Evolutionary conservation across 768 basidiomycete species (phyloP), one percentile per base, ranked within the genome.

Genomic region (Ramaria sp.): DNA sequence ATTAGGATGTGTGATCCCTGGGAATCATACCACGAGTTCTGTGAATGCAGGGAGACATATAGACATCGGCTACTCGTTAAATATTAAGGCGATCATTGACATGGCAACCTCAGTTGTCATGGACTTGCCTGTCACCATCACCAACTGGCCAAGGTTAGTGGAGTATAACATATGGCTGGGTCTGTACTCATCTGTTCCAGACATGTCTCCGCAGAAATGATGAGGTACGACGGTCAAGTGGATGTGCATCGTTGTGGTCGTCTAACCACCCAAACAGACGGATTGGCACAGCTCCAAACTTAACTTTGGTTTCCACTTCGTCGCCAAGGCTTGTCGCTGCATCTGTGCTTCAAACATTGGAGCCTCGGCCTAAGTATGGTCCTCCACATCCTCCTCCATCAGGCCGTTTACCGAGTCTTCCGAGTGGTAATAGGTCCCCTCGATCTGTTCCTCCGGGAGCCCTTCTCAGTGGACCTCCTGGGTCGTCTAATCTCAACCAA

Each of bases 101-200:
- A 77, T 78, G 4, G 80, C 80, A 5, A 70, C 77, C 47, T 78
- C 79, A 32, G 62, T 90, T 13, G 70, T 75, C 18, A 78, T 89
- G 73, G 85, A 88, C 27, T 68, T 92, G 25, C 88, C 88, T 16
- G 76, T 91, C 16, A 81, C 88, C 43, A 73, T 92, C 34, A 88
- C 88, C 4, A 90, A 90, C 61, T 91, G 88, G 88, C 85, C 85
- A 60, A 78, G 83, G 88, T 85, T 57, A 43, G 81, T 69, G 32
- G 24, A 47, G 45, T 15, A 6, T 43, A 32, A 27, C 20, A 22
- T 52, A 22, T 56, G 48, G 43, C 56, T 30, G n/a, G 58, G 25
- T 8, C 53, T 34, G 12, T 37, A 15, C n/a, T 27, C 18, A 28
- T 22, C 36, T 15, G 42, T n/a, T 56, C 32, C 57, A 88, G 88